Evolutionary conservation across 2,329 filamentous ascomycete species (phyloP), one percentile per base, ranked within the genome.

Genomic region (Trichoderma simmonsii): DNA sequence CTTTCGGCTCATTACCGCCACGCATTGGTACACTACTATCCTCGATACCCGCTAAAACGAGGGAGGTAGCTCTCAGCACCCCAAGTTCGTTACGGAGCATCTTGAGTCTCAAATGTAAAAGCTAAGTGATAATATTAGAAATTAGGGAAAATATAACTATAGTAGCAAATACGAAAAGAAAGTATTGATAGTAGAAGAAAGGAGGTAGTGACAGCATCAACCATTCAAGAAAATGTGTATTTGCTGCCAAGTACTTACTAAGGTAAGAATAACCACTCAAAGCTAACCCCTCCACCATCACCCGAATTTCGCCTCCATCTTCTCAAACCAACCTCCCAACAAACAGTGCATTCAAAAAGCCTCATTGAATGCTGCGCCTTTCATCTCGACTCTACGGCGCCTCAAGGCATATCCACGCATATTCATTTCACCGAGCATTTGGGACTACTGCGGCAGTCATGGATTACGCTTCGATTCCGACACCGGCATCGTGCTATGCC

Each of bases 401-500:
- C 60, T 34, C 59, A 32, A 56, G 36, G 68, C 68, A 62, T 4
- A 32, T 67, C 18, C 15, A 39, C 30, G 14, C 30, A 21, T 30
- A n/a, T 21, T 18, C 6, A n/a, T 18, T 5, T 15, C 51, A 36
- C 12, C 66, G 51, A 70, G 4, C 14, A 1, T 64, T 72, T 5
- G 43, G 32, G 36, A 32, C 43, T 24, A 36, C 68, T 8, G 48
- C 61, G 15, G 32, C 36, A 28, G 64, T 24, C 21, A 84, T 83
- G 80, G 82, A 86, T 75, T 89, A 88, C 80, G 78, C 81, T 32
- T 80, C 80, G 54, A 78, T 90, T 69, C 77, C 86, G 34, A 95
- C 93, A 1, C 95, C 95, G 4, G 84, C 88, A 71, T 84, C 90
- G 71, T 97, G 93, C 82, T 93, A 92, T 70, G 95, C 92, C 72